These are phyloP conservation scores for Acanthamoeba healyi DNA, from an alignment of 208 protist genomes.

Conservation along the genomic window DNA sequence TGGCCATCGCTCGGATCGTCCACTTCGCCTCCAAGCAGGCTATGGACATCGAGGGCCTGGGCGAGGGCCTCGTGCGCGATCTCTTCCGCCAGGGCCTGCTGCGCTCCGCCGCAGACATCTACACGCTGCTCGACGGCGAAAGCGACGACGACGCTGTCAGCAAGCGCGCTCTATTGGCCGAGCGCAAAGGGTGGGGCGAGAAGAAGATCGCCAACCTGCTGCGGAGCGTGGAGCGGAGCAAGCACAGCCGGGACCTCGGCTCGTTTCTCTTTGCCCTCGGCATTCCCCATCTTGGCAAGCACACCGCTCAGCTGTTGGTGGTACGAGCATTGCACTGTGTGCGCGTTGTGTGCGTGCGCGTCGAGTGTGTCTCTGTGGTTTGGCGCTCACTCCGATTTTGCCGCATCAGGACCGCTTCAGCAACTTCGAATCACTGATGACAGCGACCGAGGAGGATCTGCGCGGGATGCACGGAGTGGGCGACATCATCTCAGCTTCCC, in stretches of 20 bases:
- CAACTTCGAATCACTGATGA: background rate
- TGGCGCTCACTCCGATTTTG: background rate
- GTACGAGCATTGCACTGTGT: constrained; percentile 16
- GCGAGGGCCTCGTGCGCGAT: constrained; percentile 46
- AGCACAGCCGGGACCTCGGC: background rate
- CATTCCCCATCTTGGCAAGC: constrained; percentile 79
- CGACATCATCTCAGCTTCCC: background rate
- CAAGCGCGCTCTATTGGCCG: constrained; percentile 1
- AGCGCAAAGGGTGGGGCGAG: constrained; percentile 67
- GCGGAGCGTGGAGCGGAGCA: constrained; percentile 74
- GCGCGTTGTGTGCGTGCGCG: background rate
- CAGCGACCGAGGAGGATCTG: constrained; percentile 25
- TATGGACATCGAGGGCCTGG: constrained; percentile 80
- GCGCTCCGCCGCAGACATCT: background rate
- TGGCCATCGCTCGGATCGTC: background rate
- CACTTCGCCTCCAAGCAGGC: constrained; percentile 77
- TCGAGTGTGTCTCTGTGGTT: background rate
- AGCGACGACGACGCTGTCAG: background rate
- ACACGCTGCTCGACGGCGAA: background rate
- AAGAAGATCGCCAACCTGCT: constrained; percentile 78
- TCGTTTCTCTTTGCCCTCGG: constrained; percentile 60
- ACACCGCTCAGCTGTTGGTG: constrained; percentile 49
- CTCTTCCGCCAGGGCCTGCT: constrained; percentile 19
- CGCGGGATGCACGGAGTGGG: constrained; percentile 41
- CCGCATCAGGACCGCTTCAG: background rate